Base-by-base conservation (phyloP, 305 asterid genomes). In the Euphrasia arctica region DNA sequence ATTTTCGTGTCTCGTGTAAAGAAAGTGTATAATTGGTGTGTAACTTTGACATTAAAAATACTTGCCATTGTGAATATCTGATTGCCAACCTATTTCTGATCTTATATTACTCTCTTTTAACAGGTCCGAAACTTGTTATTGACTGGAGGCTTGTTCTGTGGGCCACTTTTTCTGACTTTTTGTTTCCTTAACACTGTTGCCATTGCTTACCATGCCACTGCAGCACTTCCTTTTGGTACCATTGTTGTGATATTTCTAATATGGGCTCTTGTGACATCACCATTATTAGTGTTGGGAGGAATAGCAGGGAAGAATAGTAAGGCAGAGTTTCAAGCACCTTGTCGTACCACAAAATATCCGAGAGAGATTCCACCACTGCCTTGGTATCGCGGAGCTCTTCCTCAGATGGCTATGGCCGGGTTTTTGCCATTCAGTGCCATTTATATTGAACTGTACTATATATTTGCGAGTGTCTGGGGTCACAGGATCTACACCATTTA, bases 321-420 rank as follows among this genome's bases (percentile, higher is more conserved):
- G 72, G 86, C 86, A 2, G 96, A 85, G 72, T 88, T 88, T 66
- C 96, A 88, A 72, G 96, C 93, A 70, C 95, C 95, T 29, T 73
- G 79, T 58, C 89, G 94, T 3, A 86, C 96, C 43, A 82, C 96
- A 25, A 88, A 88, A 70, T 88, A 88, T 70, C 95, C 96, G 5
- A 74, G 96, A 62, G 96, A 88, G 74, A 84, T 88, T 62, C 96
- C 96, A 63, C 73, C 87, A 15, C 71, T 80, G 52, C 90, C 90
- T 49, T 87, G 92, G 95, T 87, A 87, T 68, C 86, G 90, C 27
- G 81, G 83, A 45, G 67, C 86, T 36, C 63, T 87, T 27, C 92
- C 92, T 22, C 95, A 87, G 80, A 87, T 87, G 95, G 90, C 92
- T n/a, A 87, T 87, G 95, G 95, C 95, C 29, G 92, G 95, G 13